Conservation (phyloP, 495 filamentous ascomycete genomes). For the Aspergillus nanangensis region DNA sequence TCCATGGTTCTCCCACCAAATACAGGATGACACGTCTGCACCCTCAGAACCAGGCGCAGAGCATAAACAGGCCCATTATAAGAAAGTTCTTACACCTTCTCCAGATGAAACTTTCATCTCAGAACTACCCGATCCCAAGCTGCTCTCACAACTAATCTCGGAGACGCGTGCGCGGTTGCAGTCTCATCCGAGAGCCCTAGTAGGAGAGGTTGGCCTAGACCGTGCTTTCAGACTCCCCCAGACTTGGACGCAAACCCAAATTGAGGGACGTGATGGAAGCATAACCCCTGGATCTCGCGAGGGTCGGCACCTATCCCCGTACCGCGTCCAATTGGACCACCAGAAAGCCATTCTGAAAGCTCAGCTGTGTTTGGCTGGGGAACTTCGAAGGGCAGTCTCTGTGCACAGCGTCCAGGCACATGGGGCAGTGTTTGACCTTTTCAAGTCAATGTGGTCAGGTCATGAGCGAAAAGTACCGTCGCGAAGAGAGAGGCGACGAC, state of each 20-base stretch:
- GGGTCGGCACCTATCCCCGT: constrained; percentile 65
- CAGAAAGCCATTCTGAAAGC: constrained; percentile 71
- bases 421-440: constrained; percentile 70
- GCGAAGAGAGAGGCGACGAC: constrained; percentile 51
- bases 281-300: constrained; percentile 80
- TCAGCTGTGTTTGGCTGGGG: constrained; percentile 82
- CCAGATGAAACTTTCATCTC: constrained; percentile 58
- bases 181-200: constrained; percentile 60
- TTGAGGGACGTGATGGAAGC: constrained; percentile 45
- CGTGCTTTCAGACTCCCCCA: constrained; percentile 77
- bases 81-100: constrained; percentile 55
- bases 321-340: constrained; percentile 73
- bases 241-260: constrained; percentile 50
- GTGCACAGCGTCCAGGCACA: constrained; percentile 92
- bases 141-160: constrained; percentile 60
- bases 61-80: constrained; percentile 67
- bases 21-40: constrained; percentile 59
- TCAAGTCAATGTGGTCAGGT: constrained; percentile 76
- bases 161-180: constrained; percentile 62
- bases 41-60: constrained; percentile 10
- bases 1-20: constrained; percentile 94
- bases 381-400: constrained; percentile 74
- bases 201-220: constrained; percentile 90
- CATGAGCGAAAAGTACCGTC: constrained; percentile 68
- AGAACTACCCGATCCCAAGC: constrained; percentile 64